Conservation (phyloP, 768 basidiomycete genomes). For the Thelephora aurantiotincta region DNA sequence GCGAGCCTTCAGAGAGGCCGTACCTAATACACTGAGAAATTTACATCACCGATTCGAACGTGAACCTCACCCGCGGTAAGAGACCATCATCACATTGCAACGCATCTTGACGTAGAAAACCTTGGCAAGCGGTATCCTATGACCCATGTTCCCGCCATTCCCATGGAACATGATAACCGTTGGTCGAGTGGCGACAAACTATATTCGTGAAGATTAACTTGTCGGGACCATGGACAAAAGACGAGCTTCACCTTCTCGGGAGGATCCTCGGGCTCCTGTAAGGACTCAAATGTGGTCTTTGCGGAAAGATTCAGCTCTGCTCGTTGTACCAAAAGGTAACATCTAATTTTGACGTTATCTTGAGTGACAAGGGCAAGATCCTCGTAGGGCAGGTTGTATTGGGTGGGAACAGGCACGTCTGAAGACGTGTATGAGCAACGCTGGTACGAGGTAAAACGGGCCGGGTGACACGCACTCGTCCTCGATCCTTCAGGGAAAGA, state of each 20-base stretch:
- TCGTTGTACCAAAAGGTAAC: conserved; percentile 63
- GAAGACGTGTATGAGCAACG: conserved; percentile 1
- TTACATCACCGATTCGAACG: neutral
- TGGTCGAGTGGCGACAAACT: conserved; percentile 45
- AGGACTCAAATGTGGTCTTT: neutral
- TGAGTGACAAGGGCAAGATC: conserved; percentile 58
- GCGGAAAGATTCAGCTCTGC: conserved; percentile 21
- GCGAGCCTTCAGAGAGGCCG: conserved; percentile 74
- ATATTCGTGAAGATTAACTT: neutral
- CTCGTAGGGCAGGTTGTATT: conserved; percentile 62
- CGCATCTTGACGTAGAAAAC: conserved; percentile 73
- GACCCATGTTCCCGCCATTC: conserved; percentile 77
- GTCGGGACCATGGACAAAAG: neutral
- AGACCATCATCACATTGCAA: conserved; percentile 90
- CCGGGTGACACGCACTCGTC: conserved; percentile 31
- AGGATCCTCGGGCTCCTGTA: neutral
- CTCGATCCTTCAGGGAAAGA: conserved; percentile 71
- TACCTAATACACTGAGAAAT: conserved; percentile 36
- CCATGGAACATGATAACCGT: conserved; percentile 93
- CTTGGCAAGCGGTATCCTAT: conserved; percentile 77
- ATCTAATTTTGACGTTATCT: conserved; percentile 58
- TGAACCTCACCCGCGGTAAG: conserved; percentile 69
- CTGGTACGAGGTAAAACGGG: neutral
- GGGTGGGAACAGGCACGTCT: conserved; percentile 63
- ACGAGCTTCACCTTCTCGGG: neutral